Evolutionary conservation across 2,329 filamentous ascomycete species (phyloP).

Genomic region (Emergomyces orientalis): DNA sequence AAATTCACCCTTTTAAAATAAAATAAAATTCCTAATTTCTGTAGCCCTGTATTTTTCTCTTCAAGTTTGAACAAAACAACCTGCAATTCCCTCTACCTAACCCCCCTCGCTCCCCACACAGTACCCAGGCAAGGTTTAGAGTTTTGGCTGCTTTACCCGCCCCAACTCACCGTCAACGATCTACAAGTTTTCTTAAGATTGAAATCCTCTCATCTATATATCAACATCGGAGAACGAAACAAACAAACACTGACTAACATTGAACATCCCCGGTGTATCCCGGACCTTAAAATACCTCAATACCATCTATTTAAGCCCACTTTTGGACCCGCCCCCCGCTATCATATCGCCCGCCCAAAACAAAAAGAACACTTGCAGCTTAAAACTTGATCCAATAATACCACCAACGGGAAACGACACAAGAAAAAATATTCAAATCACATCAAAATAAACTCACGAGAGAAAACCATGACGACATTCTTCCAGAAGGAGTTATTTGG

Average conservation of each 20-base stretch:
- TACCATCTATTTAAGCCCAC: not conserved
- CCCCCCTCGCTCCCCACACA: not conserved
- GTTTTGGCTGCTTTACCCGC: not conserved
- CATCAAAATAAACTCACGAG: not conserved
- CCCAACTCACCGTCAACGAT: not conserved
- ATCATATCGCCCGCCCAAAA: not conserved
- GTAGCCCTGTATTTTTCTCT: not conserved
- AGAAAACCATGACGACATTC: constrained; percentile 4
- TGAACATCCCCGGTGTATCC: not conserved
- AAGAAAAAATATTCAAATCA: not conserved
- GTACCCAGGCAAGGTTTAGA: not conserved
- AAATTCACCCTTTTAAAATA: not conserved
- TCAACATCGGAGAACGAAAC: not conserved
- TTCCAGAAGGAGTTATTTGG: constrained; percentile 17
- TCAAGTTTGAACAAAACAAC: not conserved
- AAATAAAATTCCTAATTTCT: not conserved
- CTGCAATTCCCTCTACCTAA: not conserved
- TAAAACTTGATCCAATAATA: not conserved
- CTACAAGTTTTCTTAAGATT: not conserved
- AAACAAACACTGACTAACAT: too few species aligned
- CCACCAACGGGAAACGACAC: not conserved
- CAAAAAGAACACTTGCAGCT: not conserved
- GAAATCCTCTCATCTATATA: not conserved
- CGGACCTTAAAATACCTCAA: not conserved
- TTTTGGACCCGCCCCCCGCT: not conserved